Base-by-base conservation (phyloP, 2,329 filamentous ascomycete genomes). In the Hymenotorrendiella dingleyae region DNA sequence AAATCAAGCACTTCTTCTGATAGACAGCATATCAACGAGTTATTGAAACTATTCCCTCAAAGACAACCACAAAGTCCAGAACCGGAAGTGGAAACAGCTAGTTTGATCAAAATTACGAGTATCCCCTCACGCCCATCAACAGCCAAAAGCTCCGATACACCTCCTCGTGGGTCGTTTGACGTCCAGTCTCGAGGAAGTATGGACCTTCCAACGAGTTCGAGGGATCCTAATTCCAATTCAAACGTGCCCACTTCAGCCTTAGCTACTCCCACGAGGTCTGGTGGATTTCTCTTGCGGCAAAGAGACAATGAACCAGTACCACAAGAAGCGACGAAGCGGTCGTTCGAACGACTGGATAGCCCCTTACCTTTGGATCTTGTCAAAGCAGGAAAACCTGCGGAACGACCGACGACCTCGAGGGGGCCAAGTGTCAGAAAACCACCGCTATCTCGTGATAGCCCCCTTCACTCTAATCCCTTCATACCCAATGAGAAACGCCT, bases 391-490 rank as follows among this genome's bases (percentile, higher is more conserved):
- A 11, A 23, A 33, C 17, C 10, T 17, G n/a, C 11, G 4, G 30
- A 33, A 22, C 32, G 19, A 12, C 9, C 19, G 9, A 34, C n/a
- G 4, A 34, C 17, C 17, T 22, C 32, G 14, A 29, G 14, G 6
- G 16, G 21, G n/a, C 17, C n/a, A 20, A 8, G 16, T 6, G 20
- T 19, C 24, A 19, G 21, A 28, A 23, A 17, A 12, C 12, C 29
- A 4, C 29, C 29, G 3, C 16, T 28, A 4, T 28, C 14, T 28
- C 36, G 27, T n/a, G 22, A 28, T 12, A 28, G 36, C 16, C 36
- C 36, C n/a, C n/a, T n/a, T n/a, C 38, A 34, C n/a, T 40, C 38
- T 3, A 40, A 40, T 20, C 38, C 38, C 10, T 40, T 33, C n/a
- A n/a, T n/a, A n/a, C n/a, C 21, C 28, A 20, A 4, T 19, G n/a